A percentile compares a stretch with the other conserved stretches of the same genome.
Evolutionary conservation across 306 rosid genomes (phyloP).

Genomic region (Acacia melanoxylon): DNA sequence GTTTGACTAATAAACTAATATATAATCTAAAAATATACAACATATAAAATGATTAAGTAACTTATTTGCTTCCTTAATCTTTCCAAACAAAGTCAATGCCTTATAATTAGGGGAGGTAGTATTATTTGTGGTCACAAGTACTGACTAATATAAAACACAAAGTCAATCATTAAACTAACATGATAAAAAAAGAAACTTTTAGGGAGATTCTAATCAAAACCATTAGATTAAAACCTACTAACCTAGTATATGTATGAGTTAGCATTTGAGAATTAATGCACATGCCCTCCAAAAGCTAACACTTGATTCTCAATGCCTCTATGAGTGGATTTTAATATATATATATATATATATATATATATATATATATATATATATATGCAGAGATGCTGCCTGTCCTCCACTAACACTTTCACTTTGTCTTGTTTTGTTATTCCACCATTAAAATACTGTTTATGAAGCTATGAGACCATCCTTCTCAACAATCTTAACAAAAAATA

Average conservation of each 20-base stretch:
- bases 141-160: neutral
- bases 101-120: too few species aligned
- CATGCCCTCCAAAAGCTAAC: neutral
- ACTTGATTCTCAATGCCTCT: neutral
- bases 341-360: too few species aligned
- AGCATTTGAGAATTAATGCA: neutral
- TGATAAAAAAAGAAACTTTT: neutral
- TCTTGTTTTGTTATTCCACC: neutral
- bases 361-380: too few species aligned
- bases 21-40: too few species aligned
- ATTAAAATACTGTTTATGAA: neutral
- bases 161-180: neutral
- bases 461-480: neutral
- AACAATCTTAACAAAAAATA: neutral
- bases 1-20: too few species aligned
- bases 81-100: too few species aligned
- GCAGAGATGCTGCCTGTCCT: slow-evolving; percentile 7
- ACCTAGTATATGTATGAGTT: neutral
- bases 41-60: too few species aligned
- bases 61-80: too few species aligned
- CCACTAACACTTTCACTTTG: neutral
- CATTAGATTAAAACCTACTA: neutral
- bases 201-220: neutral
- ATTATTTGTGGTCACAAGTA: neutral
- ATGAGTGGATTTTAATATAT: too few species aligned